phyloP scores from a whole-genome alignment of 768 basidiomycete species.

The Phaeolepiota aurea region DNA sequence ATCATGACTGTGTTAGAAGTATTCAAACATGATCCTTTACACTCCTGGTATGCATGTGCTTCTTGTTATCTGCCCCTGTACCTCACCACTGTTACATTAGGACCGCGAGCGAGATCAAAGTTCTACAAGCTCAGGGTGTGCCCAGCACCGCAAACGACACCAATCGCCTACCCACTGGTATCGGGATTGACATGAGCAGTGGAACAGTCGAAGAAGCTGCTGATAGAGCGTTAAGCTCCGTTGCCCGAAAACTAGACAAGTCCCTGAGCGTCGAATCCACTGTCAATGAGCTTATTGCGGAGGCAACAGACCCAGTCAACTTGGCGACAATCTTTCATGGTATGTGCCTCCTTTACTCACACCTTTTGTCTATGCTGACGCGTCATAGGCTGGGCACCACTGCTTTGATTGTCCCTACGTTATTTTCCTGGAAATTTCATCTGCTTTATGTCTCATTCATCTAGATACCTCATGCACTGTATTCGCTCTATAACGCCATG shows the following conservation, averaged over 20 bases:
- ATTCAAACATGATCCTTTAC: constrained; percentile 93
- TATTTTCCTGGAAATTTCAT: not conserved
- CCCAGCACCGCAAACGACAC: constrained; percentile 17
- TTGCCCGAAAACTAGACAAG: constrained; percentile 77
- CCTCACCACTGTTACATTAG: constrained; percentile 22
- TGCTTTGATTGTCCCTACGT: constrained; percentile 5
- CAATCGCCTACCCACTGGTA: constrained; percentile 25
- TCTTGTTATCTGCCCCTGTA: not conserved
- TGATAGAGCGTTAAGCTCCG: constrained; percentile 77
- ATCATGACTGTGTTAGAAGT: constrained; percentile 95
- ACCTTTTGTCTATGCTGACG: not conserved
- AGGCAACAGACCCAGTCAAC: constrained; percentile 73
- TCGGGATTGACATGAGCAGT: constrained; percentile 56
- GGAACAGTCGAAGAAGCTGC: constrained; percentile 78
- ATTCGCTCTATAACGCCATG: not conserved
- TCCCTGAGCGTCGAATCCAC: constrained; percentile 86
- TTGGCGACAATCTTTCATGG: constrained; percentile 74
- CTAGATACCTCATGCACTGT: not conserved
- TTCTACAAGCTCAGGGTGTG: constrained; percentile 50
- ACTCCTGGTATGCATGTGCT: constrained; percentile 61
- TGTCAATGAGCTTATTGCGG: constrained; percentile 86
- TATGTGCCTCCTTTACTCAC: constrained; percentile 21
- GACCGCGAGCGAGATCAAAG: constrained; percentile 73
- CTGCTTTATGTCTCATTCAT: not conserved
- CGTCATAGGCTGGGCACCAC: constrained; percentile 23